Evolutionary conservation across 768 basidiomycete genomes (phyloP).

Genomic region (Leccinum uliginosum): DNA sequence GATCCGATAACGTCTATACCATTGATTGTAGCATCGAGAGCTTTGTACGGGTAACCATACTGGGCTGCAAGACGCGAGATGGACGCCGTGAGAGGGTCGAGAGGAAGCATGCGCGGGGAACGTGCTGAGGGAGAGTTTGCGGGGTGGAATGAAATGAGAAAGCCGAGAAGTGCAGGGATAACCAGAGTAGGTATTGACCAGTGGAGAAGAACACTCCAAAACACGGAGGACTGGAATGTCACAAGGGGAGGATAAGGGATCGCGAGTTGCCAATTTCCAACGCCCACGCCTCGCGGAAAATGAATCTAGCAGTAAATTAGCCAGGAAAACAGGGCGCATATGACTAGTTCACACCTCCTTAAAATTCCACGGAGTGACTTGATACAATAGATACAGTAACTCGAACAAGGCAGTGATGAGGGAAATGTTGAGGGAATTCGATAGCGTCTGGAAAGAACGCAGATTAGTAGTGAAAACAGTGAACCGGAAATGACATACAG

Average conservation of each 20-base stretch:
- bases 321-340: background rate
- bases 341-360: conserved; percentile 32
- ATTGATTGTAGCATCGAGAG: conserved; percentile 17
- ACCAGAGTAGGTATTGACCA: conserved; percentile 62
- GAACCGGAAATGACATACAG: conserved; percentile 16
- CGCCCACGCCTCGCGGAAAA: conserved; percentile 8
- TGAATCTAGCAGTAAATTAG: conserved; percentile 14
- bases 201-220: conserved; percentile 54
- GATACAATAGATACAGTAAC: conserved; percentile 47
- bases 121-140: conserved; percentile 27
- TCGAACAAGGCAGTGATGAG: conserved; percentile 51
- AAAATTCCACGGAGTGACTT: conserved; percentile 50
- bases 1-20: conserved; percentile 54
- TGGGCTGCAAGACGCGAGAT: conserved; percentile 62
- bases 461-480: background rate
- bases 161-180: conserved; percentile 53
- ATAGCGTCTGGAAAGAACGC: conserved; percentile 45
- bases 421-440: conserved; percentile 63
- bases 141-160: conserved; percentile 60
- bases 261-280: conserved; percentile 14
- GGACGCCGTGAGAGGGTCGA: conserved; percentile 62
- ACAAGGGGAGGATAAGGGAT: conserved; percentile 47
- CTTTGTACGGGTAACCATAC: conserved; percentile 49
- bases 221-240: conserved; percentile 42
- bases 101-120: conserved; percentile 24